phyloP scores from a whole-genome alignment of 768 basidiomycete species.

The Rhizopogon salebrosus region DNA sequence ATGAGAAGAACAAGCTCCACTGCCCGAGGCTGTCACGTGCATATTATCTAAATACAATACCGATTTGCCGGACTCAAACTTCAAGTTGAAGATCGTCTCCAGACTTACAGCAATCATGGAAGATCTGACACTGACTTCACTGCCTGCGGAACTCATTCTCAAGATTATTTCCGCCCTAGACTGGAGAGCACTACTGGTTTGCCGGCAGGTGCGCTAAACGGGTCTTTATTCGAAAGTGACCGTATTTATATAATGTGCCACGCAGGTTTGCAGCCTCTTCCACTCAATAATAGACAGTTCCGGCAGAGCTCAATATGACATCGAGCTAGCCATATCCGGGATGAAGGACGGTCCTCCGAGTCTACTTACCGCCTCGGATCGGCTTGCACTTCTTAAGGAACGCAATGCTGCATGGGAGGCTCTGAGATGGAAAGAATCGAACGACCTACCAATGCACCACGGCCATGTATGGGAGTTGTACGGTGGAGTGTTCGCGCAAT shows the following conservation, averaged over 20 bases:
- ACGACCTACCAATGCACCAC: constrained; percentile 32
- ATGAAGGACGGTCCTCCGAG: constrained; percentile 34
- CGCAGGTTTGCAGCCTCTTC: constrained; percentile 31
- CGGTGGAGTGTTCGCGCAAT: constrained; percentile 51
- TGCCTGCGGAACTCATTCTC: constrained; percentile 22
- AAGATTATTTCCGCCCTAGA: constrained; percentile 15
- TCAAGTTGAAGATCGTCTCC: too few relatives aligned
- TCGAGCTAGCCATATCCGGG: constrained; percentile 42
- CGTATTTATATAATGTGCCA: background rate
- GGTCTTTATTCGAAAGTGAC: background rate
- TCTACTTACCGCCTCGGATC: constrained; percentile 23
- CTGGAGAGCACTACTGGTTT: constrained; percentile 22
- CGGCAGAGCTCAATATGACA: constrained; percentile 33
- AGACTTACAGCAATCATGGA: background rate
- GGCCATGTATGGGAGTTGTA: constrained; percentile 54
- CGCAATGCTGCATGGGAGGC: constrained; percentile 36
- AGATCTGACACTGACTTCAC: constrained; percentile 7
- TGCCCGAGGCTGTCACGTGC: constrained; percentile 16
- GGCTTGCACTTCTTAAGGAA: constrained; percentile 34
- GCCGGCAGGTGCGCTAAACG: constrained; percentile 17
- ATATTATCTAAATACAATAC: background rate
- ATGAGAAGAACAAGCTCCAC: background rate
- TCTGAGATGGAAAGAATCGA: constrained; percentile 29
- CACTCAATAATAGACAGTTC: constrained; percentile 21
- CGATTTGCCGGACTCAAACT: too few relatives aligned